A percentile compares a stretch with the other conserved stretches of the same genome.
Evolutionary conservation across 2,329 filamentous ascomycete species (phyloP).

Genomic region (Sclerotiophoma versabilis): DNA sequence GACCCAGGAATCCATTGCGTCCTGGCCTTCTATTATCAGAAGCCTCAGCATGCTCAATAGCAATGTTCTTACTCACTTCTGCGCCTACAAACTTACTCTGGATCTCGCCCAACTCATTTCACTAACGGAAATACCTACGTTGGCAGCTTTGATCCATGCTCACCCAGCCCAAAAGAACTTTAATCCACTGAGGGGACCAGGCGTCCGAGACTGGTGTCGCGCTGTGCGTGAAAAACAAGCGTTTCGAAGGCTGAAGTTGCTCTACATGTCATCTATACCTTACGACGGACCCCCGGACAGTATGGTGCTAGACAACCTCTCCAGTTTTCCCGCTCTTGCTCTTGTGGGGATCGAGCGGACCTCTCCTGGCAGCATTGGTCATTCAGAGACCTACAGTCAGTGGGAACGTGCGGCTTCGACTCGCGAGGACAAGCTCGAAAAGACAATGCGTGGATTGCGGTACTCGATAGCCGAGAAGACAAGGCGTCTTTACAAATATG

Average conservation of each 20-base stretch:
- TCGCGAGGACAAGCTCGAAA: background rate
- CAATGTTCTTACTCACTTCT: conserved; percentile 2
- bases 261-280: background rate
- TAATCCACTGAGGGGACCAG: background rate
- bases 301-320: background rate
- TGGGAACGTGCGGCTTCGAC: background rate
- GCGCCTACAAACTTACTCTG: background rate
- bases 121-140: background rate
- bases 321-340: background rate
- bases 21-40: background rate
- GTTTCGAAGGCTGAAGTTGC: background rate
- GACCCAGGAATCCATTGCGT: background rate
- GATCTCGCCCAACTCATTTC: conserved; percentile 1
- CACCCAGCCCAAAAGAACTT: background rate
- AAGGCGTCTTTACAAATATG: background rate
- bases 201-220: conserved; percentile 4
- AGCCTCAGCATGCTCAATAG: background rate
- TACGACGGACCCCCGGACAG: background rate
- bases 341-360: background rate
- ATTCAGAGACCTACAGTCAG: no score
- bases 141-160: conserved; percentile 1
- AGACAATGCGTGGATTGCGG: background rate
- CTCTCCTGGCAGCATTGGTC: no score
- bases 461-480: background rate
- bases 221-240: conserved; percentile 5